Percentiles rank a stretch among this genome's conserved stretches.
Conservation (phyloP, 768 basidiomycete genomes). For the Lentinula lateritia region DNA sequence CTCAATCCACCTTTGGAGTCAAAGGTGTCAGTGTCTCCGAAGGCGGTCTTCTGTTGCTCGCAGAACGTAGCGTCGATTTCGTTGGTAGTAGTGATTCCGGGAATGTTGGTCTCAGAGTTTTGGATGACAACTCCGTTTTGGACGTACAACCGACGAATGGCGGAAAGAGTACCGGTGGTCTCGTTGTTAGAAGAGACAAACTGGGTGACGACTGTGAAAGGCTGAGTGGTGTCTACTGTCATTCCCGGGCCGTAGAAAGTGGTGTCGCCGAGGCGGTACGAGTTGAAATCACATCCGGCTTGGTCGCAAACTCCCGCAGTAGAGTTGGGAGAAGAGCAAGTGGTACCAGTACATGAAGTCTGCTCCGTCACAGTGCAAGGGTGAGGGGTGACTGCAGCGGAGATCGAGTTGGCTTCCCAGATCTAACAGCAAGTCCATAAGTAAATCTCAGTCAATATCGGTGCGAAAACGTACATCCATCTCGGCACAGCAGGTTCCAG, state of each 20-base stretch:
- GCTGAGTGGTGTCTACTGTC: conserved; percentile 32
- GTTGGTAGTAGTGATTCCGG: conserved; percentile 25
- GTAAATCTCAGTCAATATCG: not conserved
- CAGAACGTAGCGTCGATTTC: conserved; percentile 37
- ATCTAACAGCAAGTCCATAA: conserved; percentile 3
- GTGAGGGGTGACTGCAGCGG: conserved; percentile 37
- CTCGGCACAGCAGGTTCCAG: conserved; percentile 32
- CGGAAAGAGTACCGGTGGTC: conserved; percentile 30
- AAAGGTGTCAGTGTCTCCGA: conserved; percentile 33
- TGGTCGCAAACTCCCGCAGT: conserved; percentile 31
- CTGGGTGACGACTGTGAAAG: conserved; percentile 41
- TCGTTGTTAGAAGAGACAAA: conserved; percentile 36
- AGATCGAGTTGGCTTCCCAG: conserved; percentile 35
- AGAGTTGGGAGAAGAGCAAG: conserved; percentile 21
- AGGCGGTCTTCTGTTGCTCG: conserved; percentile 21
- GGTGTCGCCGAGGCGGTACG: conserved; percentile 36
- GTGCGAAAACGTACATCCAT: conserved; percentile 22
- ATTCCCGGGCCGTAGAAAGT: conserved; percentile 30
- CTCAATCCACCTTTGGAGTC: conserved; percentile 25
- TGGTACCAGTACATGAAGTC: conserved; percentile 28
- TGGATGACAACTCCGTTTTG: conserved; percentile 37
- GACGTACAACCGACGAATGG: conserved; percentile 40
- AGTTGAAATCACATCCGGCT: conserved; percentile 44
- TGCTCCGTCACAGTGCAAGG: conserved; percentile 31
- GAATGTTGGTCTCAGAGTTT: conserved; percentile 30